phyloP scores from a whole-genome alignment of 768 basidiomycete genomes.

The Collybia mongolica region DNA sequence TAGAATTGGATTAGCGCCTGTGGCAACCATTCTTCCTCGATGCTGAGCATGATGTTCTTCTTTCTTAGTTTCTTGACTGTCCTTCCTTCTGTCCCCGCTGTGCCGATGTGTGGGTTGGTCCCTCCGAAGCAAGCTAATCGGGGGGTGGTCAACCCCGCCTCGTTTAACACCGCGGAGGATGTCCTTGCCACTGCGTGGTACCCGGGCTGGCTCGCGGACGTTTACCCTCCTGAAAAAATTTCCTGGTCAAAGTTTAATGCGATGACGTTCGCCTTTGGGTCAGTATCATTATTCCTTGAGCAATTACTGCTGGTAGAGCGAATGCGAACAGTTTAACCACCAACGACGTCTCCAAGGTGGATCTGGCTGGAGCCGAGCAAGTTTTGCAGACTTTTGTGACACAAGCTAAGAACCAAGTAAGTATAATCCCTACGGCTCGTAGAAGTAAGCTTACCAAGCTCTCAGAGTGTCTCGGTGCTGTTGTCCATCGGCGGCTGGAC shows the following conservation, averaged over 20 bases:
- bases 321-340: conserved; percentile 31
- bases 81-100: conserved; percentile 22
- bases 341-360: conserved; percentile 27
- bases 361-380: conserved; percentile 39
- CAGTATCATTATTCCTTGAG: conserved; percentile 9
- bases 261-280: conserved; percentile 51
- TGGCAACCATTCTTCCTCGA: conserved; percentile 3
- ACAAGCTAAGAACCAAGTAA: conserved; percentile 40
- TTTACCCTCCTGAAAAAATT: conserved; percentile 40
- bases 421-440: conserved; percentile 8
- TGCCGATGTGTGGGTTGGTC: conserved; percentile 30
- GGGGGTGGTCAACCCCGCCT: background rate
- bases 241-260: conserved; percentile 56
- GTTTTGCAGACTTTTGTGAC: conserved; percentile 57
- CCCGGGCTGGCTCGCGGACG: conserved; percentile 45
- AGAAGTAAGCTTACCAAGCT: background rate
- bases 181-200: conserved; percentile 56
- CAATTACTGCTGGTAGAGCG: background rate
- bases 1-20: background rate
- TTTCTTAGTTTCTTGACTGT: conserved; percentile 25
- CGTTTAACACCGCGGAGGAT: conserved; percentile 16
- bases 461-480: conserved; percentile 53
- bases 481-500: conserved; percentile 73
- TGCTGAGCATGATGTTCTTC: conserved; percentile 6
- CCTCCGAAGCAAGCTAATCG: conserved; percentile 19